phyloP scores from a whole-genome alignment of 2,329 filamentous ascomycete genomes.

The Botrytis medusae region DNA sequence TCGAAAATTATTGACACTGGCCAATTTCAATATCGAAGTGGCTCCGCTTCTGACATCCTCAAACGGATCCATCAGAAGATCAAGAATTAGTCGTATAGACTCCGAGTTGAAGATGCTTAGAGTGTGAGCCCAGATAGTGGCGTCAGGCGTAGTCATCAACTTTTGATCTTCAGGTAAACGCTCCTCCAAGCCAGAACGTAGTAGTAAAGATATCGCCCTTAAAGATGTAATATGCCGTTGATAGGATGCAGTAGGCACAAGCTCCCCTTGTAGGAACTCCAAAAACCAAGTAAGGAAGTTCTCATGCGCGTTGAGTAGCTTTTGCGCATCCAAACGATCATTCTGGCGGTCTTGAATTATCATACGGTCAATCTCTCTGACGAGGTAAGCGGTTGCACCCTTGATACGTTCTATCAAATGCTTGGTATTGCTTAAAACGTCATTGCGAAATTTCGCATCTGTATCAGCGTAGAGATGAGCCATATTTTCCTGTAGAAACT shows the following conservation, averaged over 20 bases:
- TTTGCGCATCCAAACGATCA: constrained; percentile 19
- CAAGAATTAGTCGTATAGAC: constrained; percentile 66
- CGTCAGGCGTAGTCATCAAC: constrained; percentile 15
- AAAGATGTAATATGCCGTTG: constrained; percentile 83
- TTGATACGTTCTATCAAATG: constrained; percentile 75
- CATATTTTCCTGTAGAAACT: constrained; percentile 63
- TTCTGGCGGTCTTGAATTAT: constrained; percentile 9
- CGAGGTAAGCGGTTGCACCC: constrained; percentile 60
- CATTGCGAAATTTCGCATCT: constrained; percentile 82
- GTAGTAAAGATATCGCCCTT: constrained; percentile 65
- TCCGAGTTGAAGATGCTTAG: constrained; percentile 44
- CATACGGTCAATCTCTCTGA: constrained; percentile 40
- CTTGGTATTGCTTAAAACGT: constrained; percentile 72
- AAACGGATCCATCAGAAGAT: constrained; percentile 84
- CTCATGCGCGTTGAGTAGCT: constrained; percentile 48
- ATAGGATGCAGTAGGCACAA: constrained; percentile 82
- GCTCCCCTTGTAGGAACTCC: constrained; percentile 67
- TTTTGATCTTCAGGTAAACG: neutral
- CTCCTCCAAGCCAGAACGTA: constrained; percentile 44
- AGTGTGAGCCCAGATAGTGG: constrained; percentile 34
- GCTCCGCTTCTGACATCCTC: constrained; percentile 77
- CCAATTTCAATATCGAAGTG: constrained; percentile 51
- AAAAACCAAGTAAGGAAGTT: constrained; percentile 75
- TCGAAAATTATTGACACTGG: constrained; percentile 42
- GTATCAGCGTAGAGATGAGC: constrained; percentile 76